Base-by-base conservation (phyloP, 139 green algal genomes). In the Chlamydomonas incerta region DNA sequence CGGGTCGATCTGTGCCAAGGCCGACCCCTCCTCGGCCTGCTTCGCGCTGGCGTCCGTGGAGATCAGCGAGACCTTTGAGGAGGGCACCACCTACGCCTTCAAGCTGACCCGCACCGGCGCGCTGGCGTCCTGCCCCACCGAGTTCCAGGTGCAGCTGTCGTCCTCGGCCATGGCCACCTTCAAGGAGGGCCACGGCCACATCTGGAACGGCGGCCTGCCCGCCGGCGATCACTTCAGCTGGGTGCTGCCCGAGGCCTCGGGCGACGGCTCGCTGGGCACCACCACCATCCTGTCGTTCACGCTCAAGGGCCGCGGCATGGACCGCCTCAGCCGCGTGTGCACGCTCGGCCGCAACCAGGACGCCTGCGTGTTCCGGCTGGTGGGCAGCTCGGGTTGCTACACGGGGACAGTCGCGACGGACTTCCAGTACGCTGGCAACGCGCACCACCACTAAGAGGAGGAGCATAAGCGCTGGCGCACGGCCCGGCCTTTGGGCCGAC, bases 141-240 rank as follows among this genome's bases (percentile, higher is more conserved):
- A 86, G 68, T 80, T 86, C 68, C 80, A 86, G 69, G 80, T 86
- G 17, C 50, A 80, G 52, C 52, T 86, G 3, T 80, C 67, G 13
- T 50, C 52, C 2, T 26, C 46, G 2, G 80, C 80, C 26, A 79
- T 86, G 68, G 1, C 52, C 10, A 33, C 80, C 34, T 70, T 86
- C 80, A 79, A 86, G 55, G 33, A 70, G 55, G 68, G 80, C 34
- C 67, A 31, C 34, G 80, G 80, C 57, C 80, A 86, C 68, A 46
- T 86, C 10, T 86, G 80, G 80, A 55, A 24, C 28, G 18, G 6
- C 34, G 80, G 80, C 35, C 26, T 86, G 3, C 34, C 68, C 11
- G 68, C 34, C 5, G 80, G 52, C 68, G 80, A 86, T 34, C 80
- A 79, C 50, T 80, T 86, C 35, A 65, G 21, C 15, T 86, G 80